These are phyloP conservation scores for Phytophthora podocarpi DNA, from an alignment of 352 stramenopile species.

Conservation along the genomic window DNA sequence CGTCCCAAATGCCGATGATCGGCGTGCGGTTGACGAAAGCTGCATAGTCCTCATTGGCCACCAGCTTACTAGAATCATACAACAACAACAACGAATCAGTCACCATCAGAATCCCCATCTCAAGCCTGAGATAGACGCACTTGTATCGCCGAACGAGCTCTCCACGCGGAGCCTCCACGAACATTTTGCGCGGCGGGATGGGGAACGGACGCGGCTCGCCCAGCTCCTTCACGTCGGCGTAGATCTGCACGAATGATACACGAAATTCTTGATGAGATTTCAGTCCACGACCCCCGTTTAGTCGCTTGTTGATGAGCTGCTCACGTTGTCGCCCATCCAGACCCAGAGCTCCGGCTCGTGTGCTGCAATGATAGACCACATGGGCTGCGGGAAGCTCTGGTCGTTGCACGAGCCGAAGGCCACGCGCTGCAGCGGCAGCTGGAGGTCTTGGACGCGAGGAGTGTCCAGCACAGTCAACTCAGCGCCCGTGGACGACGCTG, in stretches of 20 bases:
- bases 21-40: conserved; percentile 65
- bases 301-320: not conserved
- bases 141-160: conserved; percentile 67
- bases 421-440: conserved; percentile 52
- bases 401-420: conserved; percentile 90
- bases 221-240: conserved; percentile 69
- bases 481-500: conserved; percentile 4
- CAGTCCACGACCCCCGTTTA: not conserved
- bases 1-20: conserved; percentile 89
- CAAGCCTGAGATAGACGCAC: conserved; percentile 27
- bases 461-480: conserved; percentile 9
- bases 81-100: not conserved
- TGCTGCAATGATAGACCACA: conserved; percentile 68
- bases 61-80: conserved; percentile 48
- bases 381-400: conserved; percentile 80
- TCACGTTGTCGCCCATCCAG: conserved; percentile 90
- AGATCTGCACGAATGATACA: conserved; percentile 53
- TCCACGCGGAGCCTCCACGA: conserved; percentile 53
- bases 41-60: conserved; percentile 70
- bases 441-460: conserved; percentile 53
- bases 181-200: conserved; percentile 61
- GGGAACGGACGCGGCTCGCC: conserved; percentile 45
- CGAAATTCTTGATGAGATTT: not conserved
- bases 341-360: conserved; percentile 79
- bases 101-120: not conserved